Percentiles rank a stretch among this genome's conserved stretches.
Evolutionary conservation across 257 asterid genomes (phyloP).

Genomic region (Apocynum venetum): DNA sequence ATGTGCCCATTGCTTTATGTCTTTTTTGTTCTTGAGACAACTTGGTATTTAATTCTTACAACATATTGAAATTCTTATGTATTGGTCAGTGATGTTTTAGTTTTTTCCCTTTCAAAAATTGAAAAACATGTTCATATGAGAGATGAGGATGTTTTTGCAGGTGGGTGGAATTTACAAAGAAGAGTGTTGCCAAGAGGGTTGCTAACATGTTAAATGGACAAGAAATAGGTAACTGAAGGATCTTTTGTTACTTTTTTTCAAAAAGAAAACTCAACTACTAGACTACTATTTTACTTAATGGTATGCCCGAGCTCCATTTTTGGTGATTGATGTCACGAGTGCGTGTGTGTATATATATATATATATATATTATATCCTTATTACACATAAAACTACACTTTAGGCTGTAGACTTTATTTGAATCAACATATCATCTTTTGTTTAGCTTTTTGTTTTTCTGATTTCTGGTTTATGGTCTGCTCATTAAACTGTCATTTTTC

Average conservation of each 20-base stretch:
- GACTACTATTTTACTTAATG: too few species aligned
- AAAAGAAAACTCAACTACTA: neutral
- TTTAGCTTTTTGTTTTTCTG: neutral
- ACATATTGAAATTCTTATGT: neutral
- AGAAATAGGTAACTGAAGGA: conserved; percentile 49
- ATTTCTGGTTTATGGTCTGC: neutral
- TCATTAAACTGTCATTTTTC: neutral
- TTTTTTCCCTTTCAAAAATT: neutral
- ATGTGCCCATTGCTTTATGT: neutral
- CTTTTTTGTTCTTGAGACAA: neutral
- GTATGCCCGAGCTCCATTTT: neutral
- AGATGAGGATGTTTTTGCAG: conserved; percentile 28
- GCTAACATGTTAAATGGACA: conserved; percentile 80
- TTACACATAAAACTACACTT: neutral
- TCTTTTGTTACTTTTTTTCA: neutral
- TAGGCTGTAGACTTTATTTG: neutral
- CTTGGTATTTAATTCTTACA: conserved; percentile 1
- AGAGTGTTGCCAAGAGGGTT: conserved; percentile 81
- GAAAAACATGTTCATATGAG: neutral
- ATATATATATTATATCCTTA: neutral
- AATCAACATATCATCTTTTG: neutral
- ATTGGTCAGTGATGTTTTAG: neutral
- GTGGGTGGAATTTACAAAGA: conserved; percentile 87
- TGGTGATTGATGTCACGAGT: neutral
- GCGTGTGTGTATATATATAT: neutral